Evolutionary conservation across 257 asterid species (phyloP).

Genomic region (Nicotiana paniculata): DNA sequence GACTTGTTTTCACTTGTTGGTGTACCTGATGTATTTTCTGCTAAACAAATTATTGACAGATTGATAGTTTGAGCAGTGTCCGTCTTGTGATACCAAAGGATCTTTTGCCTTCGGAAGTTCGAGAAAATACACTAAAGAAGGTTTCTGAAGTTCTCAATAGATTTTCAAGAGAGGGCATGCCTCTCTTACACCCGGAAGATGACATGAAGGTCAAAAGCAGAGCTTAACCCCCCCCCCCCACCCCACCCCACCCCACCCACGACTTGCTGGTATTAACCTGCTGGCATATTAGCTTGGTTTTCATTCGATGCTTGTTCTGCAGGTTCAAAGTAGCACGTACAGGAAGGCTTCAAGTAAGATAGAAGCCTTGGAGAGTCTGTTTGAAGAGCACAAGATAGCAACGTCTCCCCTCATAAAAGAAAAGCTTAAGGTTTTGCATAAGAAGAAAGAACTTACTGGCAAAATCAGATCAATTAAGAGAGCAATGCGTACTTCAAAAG

Average conservation of each 20-base stretch:
- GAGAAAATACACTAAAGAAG: constrained; percentile 88
- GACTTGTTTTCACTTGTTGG: constrained; percentile 4
- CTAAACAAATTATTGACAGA: constrained; percentile 33
- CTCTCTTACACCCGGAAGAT: constrained; percentile 86
- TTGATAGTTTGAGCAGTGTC: constrained; percentile 66
- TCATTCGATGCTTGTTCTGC: constrained; percentile 19
- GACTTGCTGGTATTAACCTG: background rate
- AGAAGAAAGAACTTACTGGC: constrained; percentile 74
- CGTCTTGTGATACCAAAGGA: constrained; percentile 81
- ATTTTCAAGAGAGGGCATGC: constrained; percentile 73
- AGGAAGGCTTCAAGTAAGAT: constrained; percentile 71
- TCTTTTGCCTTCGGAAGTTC: constrained; percentile 77
- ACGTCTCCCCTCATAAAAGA: constrained; percentile 83
- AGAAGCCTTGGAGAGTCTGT: constrained; percentile 87
- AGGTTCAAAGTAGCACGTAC: constrained; percentile 88
- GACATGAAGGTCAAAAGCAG: constrained; percentile 76
- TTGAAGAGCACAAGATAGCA: constrained; percentile 78
- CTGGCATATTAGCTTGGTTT: background rate
- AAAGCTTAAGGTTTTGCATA: constrained; percentile 73
- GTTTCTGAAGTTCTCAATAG: constrained; percentile 71
- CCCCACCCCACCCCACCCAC: background rate
- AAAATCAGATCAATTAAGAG: constrained; percentile 77
- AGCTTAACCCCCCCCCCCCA: too few relatives aligned
- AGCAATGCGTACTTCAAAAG: constrained; percentile 68
- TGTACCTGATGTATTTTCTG: constrained; percentile 3